phyloP scores from a whole-genome alignment of 352 stramenopile genomes.

The Phytophthora kernoviae region DNA sequence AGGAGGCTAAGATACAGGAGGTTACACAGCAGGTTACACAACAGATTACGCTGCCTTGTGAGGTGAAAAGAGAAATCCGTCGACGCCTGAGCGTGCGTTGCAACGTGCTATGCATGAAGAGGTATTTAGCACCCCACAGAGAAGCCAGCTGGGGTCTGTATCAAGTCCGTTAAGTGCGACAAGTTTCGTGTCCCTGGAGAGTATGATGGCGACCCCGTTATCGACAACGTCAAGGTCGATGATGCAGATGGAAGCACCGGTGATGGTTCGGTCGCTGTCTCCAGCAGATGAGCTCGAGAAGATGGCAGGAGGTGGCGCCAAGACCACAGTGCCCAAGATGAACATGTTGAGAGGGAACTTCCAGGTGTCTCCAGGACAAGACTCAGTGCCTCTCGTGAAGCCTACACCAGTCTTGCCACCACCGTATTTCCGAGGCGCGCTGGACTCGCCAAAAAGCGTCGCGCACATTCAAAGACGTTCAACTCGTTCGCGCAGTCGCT shows the following conservation, averaged over 20 bases:
- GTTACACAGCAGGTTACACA: constrained; percentile 5
- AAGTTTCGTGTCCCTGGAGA: constrained; percentile 44
- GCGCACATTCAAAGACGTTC: constrained; percentile 82
- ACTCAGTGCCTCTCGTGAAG: constrained; percentile 24
- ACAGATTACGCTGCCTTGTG: too few species aligned
- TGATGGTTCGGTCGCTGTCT: constrained; percentile 48
- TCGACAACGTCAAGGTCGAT: constrained; percentile 30
- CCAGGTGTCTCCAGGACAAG: constrained; percentile 35
- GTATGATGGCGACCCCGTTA: constrained; percentile 25
- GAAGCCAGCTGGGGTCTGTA: constrained; percentile 29
- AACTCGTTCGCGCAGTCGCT: constrained; percentile 76
- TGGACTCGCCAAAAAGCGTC: constrained; percentile 69
- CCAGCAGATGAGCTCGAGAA: constrained; percentile 71
- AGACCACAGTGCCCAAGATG: constrained; percentile 58
- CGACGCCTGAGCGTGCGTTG: constrained; percentile 18
- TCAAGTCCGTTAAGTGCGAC: constrained; percentile 32
- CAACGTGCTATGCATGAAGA: constrained; percentile 16
- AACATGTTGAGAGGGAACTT: constrained; percentile 70
- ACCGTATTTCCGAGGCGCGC: constrained; percentile 61
- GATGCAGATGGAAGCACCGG: constrained; percentile 17
- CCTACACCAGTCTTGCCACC: constrained; percentile 53
- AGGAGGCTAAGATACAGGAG: constrained; percentile 3
- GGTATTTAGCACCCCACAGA: constrained; percentile 48
- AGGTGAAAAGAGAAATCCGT: constrained; percentile 24
- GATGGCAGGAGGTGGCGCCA: constrained; percentile 48